These are phyloP conservation scores for Solanum chilense DNA, from an alignment of 257 asterid genomes.

Conservation along the genomic window DNA sequence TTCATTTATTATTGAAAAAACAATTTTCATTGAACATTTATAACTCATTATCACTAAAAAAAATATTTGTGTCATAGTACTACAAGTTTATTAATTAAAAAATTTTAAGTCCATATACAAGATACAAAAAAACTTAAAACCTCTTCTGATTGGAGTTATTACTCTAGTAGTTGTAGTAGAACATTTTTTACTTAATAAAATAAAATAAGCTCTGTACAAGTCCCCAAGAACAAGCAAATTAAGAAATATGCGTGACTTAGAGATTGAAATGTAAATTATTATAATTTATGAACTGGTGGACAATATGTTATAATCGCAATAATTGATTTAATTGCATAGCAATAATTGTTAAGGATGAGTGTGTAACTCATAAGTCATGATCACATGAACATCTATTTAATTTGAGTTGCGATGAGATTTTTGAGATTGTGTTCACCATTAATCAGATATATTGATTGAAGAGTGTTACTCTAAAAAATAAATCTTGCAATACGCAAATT, in stretches of 20 bases:
- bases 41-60: background rate
- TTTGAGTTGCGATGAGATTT: background rate
- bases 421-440: background rate
- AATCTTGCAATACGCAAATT: fast-evolving
- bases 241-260: background rate
- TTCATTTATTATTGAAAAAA: background rate
- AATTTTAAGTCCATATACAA: background rate
- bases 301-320: background rate
- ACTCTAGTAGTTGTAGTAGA: background rate
- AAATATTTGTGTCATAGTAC: background rate
- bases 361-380: background rate
- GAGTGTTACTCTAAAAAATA: background rate
- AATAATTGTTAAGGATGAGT: background rate
- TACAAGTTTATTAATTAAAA: background rate
- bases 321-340: background rate
- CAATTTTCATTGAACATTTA: background rate
- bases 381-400: background rate
- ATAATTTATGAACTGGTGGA: background rate
- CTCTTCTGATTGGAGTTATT: background rate
- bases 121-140: background rate
- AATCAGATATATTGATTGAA: background rate
- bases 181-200: background rate
- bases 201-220: background rate
- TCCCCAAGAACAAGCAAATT: background rate
- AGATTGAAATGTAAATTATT: background rate